These are phyloP conservation scores for Xylaria sp. DNA, from an alignment of 2,329 filamentous ascomycete species.

Conservation along the genomic window DNA sequence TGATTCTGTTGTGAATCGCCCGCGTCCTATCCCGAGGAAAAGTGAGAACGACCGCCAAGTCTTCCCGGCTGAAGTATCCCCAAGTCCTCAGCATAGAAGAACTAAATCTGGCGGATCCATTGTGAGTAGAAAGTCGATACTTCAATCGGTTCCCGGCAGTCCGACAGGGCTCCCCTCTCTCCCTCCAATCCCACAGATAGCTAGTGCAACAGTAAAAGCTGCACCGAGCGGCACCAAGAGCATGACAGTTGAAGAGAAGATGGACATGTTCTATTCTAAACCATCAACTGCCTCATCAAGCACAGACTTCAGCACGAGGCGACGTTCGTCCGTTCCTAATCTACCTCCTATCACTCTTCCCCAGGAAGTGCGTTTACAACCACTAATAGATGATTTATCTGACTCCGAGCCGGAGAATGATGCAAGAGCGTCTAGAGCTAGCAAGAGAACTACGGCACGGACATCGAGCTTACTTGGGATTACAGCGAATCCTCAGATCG, in stretches of 20 bases:
- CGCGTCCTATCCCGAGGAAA: slow-evolving; percentile 66
- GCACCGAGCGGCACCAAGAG: slow-evolving; percentile 65
- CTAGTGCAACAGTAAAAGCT: slow-evolving; percentile 53
- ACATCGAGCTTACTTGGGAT: slow-evolving; percentile 57
- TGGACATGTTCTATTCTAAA: slow-evolving; percentile 61
- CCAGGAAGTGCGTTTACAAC: slow-evolving; percentile 41
- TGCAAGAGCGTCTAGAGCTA: slow-evolving; percentile 47
- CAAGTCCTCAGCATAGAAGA: slow-evolving; percentile 57
- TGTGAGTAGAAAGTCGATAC: slow-evolving; percentile 57
- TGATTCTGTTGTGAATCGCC: slow-evolving; percentile 63
- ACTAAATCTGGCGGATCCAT: slow-evolving; percentile 63
- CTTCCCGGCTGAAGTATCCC: slow-evolving; percentile 59
- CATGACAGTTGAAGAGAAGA: slow-evolving; percentile 70
- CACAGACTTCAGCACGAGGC: slow-evolving; percentile 36
- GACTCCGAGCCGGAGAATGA: slow-evolving; percentile 45
- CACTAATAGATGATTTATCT: slow-evolving; percentile 39
- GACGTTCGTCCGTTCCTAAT: slow-evolving; percentile 58
- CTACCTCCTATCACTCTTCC: slow-evolving; percentile 54
- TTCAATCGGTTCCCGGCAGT: slow-evolving; percentile 58
- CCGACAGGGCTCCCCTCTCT: slow-evolving; percentile 64
- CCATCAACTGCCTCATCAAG: slow-evolving; percentile 47
- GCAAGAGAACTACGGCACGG: slow-evolving; percentile 53
- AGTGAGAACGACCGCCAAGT: slow-evolving; percentile 58
- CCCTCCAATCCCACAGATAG: slow-evolving; percentile 60
- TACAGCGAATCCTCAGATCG: slow-evolving; percentile 46